phyloP scores from a whole-genome alignment of 768 basidiomycete genomes.

The Kwoniella pini region DNA sequence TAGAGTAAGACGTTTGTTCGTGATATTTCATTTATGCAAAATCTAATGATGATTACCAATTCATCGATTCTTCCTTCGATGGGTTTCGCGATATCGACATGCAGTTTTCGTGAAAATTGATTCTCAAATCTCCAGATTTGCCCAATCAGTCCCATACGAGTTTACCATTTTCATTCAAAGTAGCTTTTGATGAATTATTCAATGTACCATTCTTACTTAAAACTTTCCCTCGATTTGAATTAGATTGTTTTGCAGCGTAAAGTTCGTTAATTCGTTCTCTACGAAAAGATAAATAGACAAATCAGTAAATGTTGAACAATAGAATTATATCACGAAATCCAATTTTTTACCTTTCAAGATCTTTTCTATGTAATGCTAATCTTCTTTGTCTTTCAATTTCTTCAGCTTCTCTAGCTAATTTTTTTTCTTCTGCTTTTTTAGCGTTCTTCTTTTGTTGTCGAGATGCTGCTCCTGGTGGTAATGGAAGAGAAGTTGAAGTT shows the following conservation, averaged over 20 bases:
- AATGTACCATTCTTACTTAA: background rate
- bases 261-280: constrained; percentile 48
- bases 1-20: no score
- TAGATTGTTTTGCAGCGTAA: constrained; percentile 31
- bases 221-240: constrained; percentile 18
- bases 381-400: constrained; percentile 42
- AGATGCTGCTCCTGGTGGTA: constrained; percentile 28
- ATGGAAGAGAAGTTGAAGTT: constrained; percentile 20
- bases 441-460: constrained; percentile 47
- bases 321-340: no score
- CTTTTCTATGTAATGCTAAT: constrained; percentile 36
- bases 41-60: no score
- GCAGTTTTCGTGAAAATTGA: no score
- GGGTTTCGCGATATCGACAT: no score
- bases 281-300: background rate
- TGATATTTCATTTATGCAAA: no score
- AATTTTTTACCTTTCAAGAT: constrained; percentile 43
- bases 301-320: no score
- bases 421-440: constrained; percentile 45
- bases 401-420: constrained; percentile 40
- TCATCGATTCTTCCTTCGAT: no score
- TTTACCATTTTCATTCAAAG: constrained; percentile 38
- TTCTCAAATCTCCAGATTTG: no score
- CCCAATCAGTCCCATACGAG: constrained; percentile 34
- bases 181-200: constrained; percentile 7